Base-by-base conservation (phyloP, 306 rosid genomes). In the Potentilla sterilis region DNA sequence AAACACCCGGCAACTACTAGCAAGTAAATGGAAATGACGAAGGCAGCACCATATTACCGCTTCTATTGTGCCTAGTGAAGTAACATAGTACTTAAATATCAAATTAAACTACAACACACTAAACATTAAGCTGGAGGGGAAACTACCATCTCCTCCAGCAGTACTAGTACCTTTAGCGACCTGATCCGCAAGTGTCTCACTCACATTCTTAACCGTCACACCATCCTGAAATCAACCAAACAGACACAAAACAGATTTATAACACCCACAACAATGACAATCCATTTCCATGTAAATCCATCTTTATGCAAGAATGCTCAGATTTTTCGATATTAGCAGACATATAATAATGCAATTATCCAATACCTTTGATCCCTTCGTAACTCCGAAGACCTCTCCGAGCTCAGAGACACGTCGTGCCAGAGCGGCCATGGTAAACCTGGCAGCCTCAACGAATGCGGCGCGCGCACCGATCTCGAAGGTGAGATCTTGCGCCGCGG, bases 401-500 rank as follows among this genome's bases (percentile, higher is more conserved):
- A 64, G 43, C 14, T 64, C 44, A 64, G 46, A 64, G 14, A 64
- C 46, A 4, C 69, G 41, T 37, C 37, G 69, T 43, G 15, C 28
- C 28, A 64, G 19, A 37, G 46, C 28, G 5, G 46, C 69, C 69
- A 64, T 18, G 1, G 97, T 92, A 46, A 92, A 95, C 88, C 89
- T 95, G 6, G 92, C 98, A 66, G 90, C 96, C 84, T 94, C 90
- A 47, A 96, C 81, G 81, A 95, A 85, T 47, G 97, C 93, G 14
- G 97, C 97, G 47, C 97, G 97, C 80, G 97, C 97, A 32, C 89
- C 92, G 65, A 84, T 51, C 38, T 95, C 96, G 32, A 94, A 94
- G 76, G 51, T 79, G 72, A 95, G 90, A 76, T 88, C 97, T 82
- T 90, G 92, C 13, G 91, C 84, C 79, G 77, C 84, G 79, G 77